Percentiles rank a stretch among this genome's conserved stretches.
Evolutionary conservation across 805 yeast genomes (phyloP).

Genomic region (Saccharomycopsis fodiens): DNA sequence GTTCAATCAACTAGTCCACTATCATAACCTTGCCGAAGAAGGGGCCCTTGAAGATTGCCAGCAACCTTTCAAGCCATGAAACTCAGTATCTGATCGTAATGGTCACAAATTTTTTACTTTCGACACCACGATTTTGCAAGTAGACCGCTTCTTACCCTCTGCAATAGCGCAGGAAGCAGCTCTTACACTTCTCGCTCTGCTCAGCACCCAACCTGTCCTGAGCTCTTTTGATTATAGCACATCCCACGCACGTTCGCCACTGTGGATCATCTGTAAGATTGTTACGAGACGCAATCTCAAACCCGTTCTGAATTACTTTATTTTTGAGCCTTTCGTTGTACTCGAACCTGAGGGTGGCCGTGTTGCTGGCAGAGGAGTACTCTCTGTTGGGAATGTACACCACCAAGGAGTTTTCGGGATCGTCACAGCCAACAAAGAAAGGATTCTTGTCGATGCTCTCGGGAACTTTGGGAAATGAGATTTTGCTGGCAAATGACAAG

Average conservation of each 20-base stretch:
- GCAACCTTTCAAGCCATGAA: too few species aligned
- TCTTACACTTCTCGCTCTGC: constrained; percentile 60
- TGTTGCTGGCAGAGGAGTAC: constrained; percentile 56
- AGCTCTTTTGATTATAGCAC: constrained; percentile 75
- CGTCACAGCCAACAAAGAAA: constrained; percentile 77
- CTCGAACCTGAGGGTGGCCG: constrained; percentile 62
- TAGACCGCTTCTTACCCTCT: constrained; percentile 56
- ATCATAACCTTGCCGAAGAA: too few species aligned
- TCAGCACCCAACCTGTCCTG: constrained; percentile 57
- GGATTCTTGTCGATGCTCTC: constrained; percentile 73
- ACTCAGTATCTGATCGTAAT: too few species aligned
- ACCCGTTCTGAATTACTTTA: constrained; percentile 65
- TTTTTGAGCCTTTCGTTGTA: constrained; percentile 51
- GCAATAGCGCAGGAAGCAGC: constrained; percentile 68
- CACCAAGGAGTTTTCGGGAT: constrained; percentile 42
- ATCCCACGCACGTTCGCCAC: constrained; percentile 70
- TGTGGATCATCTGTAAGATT: constrained; percentile 62
- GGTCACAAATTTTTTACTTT: too few species aligned
- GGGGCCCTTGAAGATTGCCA: too few species aligned
- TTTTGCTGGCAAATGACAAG: constrained; percentile 36
- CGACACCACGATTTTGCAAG: too few species aligned
- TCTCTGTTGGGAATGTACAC: constrained; percentile 74
- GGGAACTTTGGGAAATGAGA: constrained; percentile 78
- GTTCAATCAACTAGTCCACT: too few species aligned
- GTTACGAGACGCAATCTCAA: constrained; percentile 55